These are phyloP conservation scores for Fraxinus latifolia DNA, from an alignment of 305 asterid species.

Conservation along the genomic window DNA sequence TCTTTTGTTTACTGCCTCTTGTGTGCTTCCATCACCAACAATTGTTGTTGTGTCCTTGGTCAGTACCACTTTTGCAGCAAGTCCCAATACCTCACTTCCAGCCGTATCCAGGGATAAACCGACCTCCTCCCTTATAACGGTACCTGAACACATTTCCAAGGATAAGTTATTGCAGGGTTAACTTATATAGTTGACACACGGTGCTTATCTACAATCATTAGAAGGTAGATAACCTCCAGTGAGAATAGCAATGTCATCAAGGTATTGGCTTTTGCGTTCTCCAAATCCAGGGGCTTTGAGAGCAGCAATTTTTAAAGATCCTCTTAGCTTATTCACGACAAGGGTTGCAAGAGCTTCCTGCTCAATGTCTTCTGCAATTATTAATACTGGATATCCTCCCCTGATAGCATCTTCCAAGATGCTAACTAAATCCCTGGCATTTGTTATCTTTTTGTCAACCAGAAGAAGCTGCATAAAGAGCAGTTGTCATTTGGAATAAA, in stretches of 20 bases:
- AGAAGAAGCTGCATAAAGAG: slow-evolving; percentile 34
- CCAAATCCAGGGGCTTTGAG: slow-evolving; percentile 58
- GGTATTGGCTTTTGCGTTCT: slow-evolving; percentile 51
- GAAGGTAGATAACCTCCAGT: slow-evolving; percentile 38
- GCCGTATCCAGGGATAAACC: slow-evolving; percentile 46
- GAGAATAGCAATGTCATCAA: slow-evolving; percentile 50
- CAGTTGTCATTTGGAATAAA: neutral
- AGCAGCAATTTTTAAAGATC: slow-evolving; percentile 46
- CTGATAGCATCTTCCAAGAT: slow-evolving; percentile 51
- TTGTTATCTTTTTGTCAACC: slow-evolving; percentile 50
- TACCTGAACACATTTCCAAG: slow-evolving; percentile 7
- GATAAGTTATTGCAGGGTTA: neutral
- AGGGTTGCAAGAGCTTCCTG: slow-evolving; percentile 55
- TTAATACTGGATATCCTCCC: slow-evolving; percentile 44
- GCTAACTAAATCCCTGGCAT: slow-evolving; percentile 43
- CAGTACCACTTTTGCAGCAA: slow-evolving; percentile 48
- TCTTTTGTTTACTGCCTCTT: slow-evolving; percentile 41
- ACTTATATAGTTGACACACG: neutral
- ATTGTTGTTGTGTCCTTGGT: slow-evolving; percentile 49
- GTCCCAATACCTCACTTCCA: slow-evolving; percentile 41
- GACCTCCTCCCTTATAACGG: slow-evolving; percentile 48
- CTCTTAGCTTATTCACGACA: slow-evolving; percentile 51
- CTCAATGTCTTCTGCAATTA: slow-evolving; percentile 53
- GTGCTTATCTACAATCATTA: neutral
- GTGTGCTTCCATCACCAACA: slow-evolving; percentile 58